Evolutionary conservation across 345 rosid genomes (phyloP).

Genomic region (Eucalyptus rudis): DNA sequence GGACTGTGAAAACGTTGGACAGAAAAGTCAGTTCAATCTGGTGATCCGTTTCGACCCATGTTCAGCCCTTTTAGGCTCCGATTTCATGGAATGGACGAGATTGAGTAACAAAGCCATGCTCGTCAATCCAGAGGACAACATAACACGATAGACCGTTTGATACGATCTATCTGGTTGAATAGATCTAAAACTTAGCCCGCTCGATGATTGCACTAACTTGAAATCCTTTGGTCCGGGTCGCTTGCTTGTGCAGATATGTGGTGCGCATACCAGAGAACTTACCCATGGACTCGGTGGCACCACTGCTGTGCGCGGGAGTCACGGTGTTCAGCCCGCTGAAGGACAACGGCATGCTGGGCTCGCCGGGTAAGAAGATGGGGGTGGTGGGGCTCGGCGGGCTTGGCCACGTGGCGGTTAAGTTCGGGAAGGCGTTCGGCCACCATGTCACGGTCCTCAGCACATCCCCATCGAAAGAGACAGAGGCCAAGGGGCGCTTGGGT

Average conservation of each 20-base stretch:
- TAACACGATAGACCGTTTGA: background rate
- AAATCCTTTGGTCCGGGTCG: background rate
- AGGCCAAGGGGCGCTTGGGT: conserved; percentile 36
- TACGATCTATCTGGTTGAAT: background rate
- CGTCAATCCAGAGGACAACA: background rate
- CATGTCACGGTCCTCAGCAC: conserved; percentile 54
- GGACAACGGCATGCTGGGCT: conserved; percentile 17
- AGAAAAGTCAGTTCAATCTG: background rate
- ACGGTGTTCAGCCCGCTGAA: conserved; percentile 44
- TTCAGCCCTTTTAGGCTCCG: background rate
- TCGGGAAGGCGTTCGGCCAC: conserved; percentile 47
- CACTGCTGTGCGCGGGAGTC: conserved; percentile 43
- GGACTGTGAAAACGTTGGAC: background rate
- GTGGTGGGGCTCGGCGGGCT: conserved; percentile 43
- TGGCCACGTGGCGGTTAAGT: conserved; percentile 44
- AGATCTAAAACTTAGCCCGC: background rate
- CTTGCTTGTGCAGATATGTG: conserved; percentile 14
- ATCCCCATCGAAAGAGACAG: conserved; percentile 39
- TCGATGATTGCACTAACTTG: background rate
- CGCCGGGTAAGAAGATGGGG: conserved; percentile 27
- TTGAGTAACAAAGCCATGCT: background rate
- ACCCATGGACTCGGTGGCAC: conserved; percentile 54
- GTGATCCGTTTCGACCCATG: background rate
- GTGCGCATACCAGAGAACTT: conserved; percentile 41
- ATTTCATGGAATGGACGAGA: background rate